Evolutionary conservation across 352 stramenopile species (phyloP).

Genomic region (Globisporangium solare): DNA sequence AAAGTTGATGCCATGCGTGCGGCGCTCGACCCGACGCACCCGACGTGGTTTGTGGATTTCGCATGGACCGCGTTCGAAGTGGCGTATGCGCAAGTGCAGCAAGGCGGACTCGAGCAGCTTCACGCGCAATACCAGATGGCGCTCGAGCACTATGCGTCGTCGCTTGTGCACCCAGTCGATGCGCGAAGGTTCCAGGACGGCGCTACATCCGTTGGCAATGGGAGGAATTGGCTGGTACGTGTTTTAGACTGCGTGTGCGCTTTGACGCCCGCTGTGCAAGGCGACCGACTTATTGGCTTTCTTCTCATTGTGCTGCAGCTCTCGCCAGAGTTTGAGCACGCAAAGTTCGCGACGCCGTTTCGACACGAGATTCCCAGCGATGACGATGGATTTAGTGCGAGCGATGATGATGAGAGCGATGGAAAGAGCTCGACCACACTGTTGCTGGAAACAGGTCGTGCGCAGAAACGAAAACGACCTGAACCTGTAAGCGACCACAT

Average conservation of each 20-base stretch:
- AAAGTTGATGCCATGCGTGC: conserved; percentile 17
- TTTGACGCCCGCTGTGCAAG: no score
- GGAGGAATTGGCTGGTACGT: conserved; percentile 53
- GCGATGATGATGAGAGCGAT: neutral
- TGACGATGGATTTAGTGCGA: neutral
- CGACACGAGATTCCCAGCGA: neutral
- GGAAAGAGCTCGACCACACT: neutral
- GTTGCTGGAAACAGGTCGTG: conserved; percentile 9
- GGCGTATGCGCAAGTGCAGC: conserved; percentile 37
- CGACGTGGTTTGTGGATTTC: neutral
- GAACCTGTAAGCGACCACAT: neutral
- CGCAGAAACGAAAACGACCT: neutral
- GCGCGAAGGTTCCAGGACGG: conserved; percentile 27
- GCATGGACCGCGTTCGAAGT: conserved; percentile 28
- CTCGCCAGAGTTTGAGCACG: conserved; percentile 8
- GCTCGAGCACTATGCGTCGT: conserved; percentile 56
- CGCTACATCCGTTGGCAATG: conserved; percentile 26
- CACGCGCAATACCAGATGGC: conserved; percentile 45
- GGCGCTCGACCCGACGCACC: conserved; percentile 4
- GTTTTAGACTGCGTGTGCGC: no score
- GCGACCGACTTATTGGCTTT: no score
- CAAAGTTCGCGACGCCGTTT: conserved; percentile 8
- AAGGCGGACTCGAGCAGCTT: conserved; percentile 33
- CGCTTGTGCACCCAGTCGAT: conserved; percentile 29
- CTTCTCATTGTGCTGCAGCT: neutral